Evolutionary conservation across 139 green algal genomes (phyloP), one percentile per base, ranked within the genome.

Genomic region (Chlorella sorokiniana): DNA sequence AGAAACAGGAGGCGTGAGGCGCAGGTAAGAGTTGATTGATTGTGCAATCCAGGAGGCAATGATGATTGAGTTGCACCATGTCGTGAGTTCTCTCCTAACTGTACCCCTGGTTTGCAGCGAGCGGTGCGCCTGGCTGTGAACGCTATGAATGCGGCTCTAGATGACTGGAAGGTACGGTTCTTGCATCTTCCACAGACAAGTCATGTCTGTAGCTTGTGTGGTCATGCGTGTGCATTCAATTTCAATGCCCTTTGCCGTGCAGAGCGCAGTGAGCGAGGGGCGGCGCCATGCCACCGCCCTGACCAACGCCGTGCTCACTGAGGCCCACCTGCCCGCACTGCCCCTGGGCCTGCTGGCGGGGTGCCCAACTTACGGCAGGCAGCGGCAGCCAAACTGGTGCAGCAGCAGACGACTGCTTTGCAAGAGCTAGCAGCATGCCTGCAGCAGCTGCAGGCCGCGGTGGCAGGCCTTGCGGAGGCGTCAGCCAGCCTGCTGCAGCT

Each of bases 91-190:
- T n/a, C 3, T 25, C 14, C 11, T 54, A 82, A n/a, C 16, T 54
- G n/a, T 5, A 40, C 14, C 31, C 77, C 16, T 80, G 31, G 63
- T 4, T 37, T 73, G 77, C 69, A 88, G 84, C 84, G 84, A 41
- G 42, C 78, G 1, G n/a, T 85, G 31, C 73, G 84, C 23, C 78
- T 88, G 18, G 59, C 79, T 29, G 20, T 88, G 16, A 88, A 88
- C 54, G 78, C 59, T 4, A 38, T 85, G 8, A 70, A 83, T 33
- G 65, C 62, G 8, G 40, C 20, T 1, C 37, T 88, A 14, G 78
- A 85, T 33, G 59, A n/a, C 23, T 88, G 84, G 84, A 85, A 85
- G 84, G 84, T 85, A 22, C 9, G 77, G 11, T 76, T 14, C 6
- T 61, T 38, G 14, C 35, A 31, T 33, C 18, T 1, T n/a, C 27